phyloP scores from a whole-genome alignment of 129 eudicot genomes.

The Rutidosis leptorrhynchoides region DNA sequence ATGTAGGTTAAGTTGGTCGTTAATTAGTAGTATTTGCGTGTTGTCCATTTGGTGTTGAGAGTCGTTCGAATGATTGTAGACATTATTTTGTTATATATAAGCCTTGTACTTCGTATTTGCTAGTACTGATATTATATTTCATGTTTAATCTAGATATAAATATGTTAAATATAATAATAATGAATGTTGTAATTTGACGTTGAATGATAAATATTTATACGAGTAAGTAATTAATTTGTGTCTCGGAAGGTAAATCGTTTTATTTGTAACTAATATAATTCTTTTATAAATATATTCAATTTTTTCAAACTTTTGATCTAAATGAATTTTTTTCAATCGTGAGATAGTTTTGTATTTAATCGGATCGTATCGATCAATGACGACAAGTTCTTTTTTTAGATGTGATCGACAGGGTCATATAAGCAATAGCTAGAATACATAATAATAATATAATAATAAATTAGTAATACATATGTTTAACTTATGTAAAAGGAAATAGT shows the following conservation, averaged over 20 bases:
- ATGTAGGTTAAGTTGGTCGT: background rate
- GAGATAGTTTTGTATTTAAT: too few relatives aligned
- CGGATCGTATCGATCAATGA: background rate
- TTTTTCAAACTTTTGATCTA: too few relatives aligned
- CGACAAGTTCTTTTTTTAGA: background rate
- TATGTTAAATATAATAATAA: too few relatives aligned
- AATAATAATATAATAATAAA: too few relatives aligned
- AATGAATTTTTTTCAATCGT: background rate
- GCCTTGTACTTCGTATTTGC: background rate
- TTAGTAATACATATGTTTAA: too few relatives aligned
- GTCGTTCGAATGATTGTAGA: constrained; percentile 6
- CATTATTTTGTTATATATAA: background rate
- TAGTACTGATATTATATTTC: background rate
- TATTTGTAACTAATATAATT: too few relatives aligned
- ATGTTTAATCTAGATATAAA: background rate
- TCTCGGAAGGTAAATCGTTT: too few relatives aligned
- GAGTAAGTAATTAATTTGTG: too few relatives aligned
- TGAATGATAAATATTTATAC: background rate
- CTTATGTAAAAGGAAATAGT: too few relatives aligned
- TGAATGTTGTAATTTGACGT: constrained; percentile 2
- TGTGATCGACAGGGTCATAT: too few relatives aligned
- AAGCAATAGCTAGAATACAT: too few relatives aligned
- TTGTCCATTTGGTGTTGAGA: background rate
- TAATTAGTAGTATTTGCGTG: background rate
- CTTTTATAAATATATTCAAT: too few relatives aligned